Evolutionary conservation across 2,329 filamentous ascomycete species (phyloP), one percentile per base, ranked within the genome.

Genomic region (Fusarium illudens): DNA sequence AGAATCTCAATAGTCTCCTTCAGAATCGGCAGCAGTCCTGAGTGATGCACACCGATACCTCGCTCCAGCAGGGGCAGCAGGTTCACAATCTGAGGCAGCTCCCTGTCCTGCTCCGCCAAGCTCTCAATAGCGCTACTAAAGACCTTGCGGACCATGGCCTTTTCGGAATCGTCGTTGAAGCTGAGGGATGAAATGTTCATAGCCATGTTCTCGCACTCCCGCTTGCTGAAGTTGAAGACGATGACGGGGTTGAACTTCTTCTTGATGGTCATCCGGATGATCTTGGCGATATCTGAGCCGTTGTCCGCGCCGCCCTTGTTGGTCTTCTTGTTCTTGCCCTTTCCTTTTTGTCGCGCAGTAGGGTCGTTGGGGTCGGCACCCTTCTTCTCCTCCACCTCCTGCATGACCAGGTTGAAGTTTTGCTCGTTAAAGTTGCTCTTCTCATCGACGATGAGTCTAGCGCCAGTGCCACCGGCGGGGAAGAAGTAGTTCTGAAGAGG

Each of bases 1-100:
- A 99, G 84, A 78, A 99, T 99, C 82, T 99, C 96, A 70, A 99
- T 98, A 0, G 95, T 97, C 80, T 99, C 96, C 81, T 99, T 99
- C 60, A 99, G 82, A 72, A 99, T 98, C 1, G 96, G 96, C 52
- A 99, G 84, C 44, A 99, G 85, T 62, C 96, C 96, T 32, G 94
- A 97, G 79, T 99, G 96, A 85, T 99, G 96, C 67, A 99, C 93
- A 75, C 96, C 96, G 71, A 99, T 97, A 71, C 96, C 96, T 77
- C 93, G 90, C 72, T 94, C 90, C 57, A 99, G 81, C 33, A 99
- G 85, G 5, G 96, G 96, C 33, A 99, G 82, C 52, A 99, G 90
- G 77, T 98, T 92, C 65, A 91, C 86, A 65, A 99, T 97, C 76
- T 99, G 96, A 1, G 94, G 93, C 34, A 99, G 83, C 44, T 91